phyloP scores from a whole-genome alignment of 768 basidiomycete genomes.

The Pleurotus tuber-regium region DNA sequence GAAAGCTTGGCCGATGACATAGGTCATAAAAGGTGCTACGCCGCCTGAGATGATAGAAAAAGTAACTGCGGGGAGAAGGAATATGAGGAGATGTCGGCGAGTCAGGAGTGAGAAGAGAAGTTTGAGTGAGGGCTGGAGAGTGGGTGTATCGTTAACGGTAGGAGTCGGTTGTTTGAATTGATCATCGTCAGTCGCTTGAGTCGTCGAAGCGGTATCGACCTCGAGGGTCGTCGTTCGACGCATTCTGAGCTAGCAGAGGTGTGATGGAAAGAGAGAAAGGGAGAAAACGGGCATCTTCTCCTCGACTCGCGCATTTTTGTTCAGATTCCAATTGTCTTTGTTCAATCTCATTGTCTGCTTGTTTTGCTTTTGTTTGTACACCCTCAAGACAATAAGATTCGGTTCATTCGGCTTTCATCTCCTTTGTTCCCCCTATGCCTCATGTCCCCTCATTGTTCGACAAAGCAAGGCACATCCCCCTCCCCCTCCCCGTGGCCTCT shows the following conservation, averaged over 20 bases:
- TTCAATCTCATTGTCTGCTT: slow-evolving; percentile 9
- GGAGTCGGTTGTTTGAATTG: not conserved
- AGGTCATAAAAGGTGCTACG: slow-evolving; percentile 85
- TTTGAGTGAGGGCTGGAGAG: slow-evolving; percentile 23
- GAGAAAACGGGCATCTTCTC: not conserved
- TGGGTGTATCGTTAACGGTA: no score
- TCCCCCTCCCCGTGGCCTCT: not conserved
- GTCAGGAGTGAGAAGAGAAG: slow-evolving; percentile 67
- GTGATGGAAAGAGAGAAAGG: not conserved
- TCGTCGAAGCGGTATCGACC: slow-evolving; percentile 11
- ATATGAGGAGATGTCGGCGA: slow-evolving; percentile 48
- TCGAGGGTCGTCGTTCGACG: slow-evolving; percentile 14
- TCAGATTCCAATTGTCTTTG: slow-evolving; percentile 8
- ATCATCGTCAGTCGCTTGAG: slow-evolving; percentile 2
- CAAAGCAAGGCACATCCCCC: not conserved
- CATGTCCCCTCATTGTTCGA: not conserved
- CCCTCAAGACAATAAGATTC: slow-evolving; percentile 5
- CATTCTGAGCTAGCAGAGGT: slow-evolving; percentile 12
- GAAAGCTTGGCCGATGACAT: slow-evolving; percentile 76
- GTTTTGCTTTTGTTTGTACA: slow-evolving; percentile 5
- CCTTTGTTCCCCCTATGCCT: slow-evolving; percentile 5
- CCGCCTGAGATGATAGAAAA: slow-evolving; percentile 66
- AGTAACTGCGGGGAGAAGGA: slow-evolving; percentile 63
- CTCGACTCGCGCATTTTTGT: slow-evolving; percentile 5
- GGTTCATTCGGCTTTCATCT: not conserved